Base-by-base conservation (phyloP, 768 basidiomycete genomes). In the Tricholoma matsutake region DNA sequence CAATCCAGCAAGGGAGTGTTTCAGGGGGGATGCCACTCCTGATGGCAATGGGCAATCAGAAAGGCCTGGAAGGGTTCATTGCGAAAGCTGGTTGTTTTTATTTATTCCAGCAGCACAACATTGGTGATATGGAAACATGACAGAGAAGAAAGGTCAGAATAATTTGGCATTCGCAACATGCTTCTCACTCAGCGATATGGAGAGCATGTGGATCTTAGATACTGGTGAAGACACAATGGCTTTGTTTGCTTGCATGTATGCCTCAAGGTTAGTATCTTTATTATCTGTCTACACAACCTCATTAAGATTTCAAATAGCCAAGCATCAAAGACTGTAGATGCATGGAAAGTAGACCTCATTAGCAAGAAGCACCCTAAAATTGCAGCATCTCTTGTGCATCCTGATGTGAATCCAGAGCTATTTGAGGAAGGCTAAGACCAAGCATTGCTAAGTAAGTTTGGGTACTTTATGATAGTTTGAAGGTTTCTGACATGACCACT, bases 91-190 rank as follows among this genome's bases (percentile, higher is more conserved):
- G n/a, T n/a, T n/a, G n/a, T n/a, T n/a, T n/a, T n/a, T n/a, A n/a
- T n/a, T n/a, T n/a, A n/a, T n/a, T n/a, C n/a, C n/a, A n/a, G n/a
- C n/a, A n/a, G n/a, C n/a, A n/a, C n/a, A n/a, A n/a, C n/a, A n/a
- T n/a, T 53, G 29, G 56, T 63, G 29, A 58, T 58, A 57, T 35
- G 25, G 5, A 11, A 43, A 43, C 18, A n/a, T 18, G n/a, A 57
- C 56, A 88, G 91, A 81, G 72, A 77, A 82, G 64, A 89, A 89
- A 64, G 94, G 94, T 0, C 86, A 88, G 62, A 94, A 95, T 69
- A 98, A 98, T 74, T 79, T 99, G 57, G 94, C 96, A n/a, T 98
- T 98, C 73, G 94, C 92, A 2, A 85, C 87, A 2, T 80, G 85
- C 34, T 84, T 96, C 67, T 92, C 96, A 73, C 77, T 95, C 18